Evolutionary conservation across 805 yeast species (phyloP), one percentile per base, ranked within the genome.

Genomic region (Candida patagonica): DNA sequence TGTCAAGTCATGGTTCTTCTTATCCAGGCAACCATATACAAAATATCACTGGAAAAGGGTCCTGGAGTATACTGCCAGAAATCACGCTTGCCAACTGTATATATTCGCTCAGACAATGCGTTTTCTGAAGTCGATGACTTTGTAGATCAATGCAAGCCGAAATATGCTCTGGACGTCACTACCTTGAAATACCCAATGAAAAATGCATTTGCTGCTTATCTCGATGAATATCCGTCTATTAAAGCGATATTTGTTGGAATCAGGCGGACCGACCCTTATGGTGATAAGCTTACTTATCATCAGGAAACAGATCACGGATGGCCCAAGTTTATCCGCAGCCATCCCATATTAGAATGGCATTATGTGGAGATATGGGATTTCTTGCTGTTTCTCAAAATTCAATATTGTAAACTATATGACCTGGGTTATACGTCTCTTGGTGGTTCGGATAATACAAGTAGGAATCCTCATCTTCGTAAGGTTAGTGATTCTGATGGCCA

Each of bases 371-470:
- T 92, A 2, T 92, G 98, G 98, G 57, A 50, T 31, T 88, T 89
- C 54, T 60, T 89, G 37, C 60, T 76, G 16, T 71, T 63, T 17
- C 63, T 75, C 16, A 55, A 68, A n/a, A 68, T 80, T 30, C 69
- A 70, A 2, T 87, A 89, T 56, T 89, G 97, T 56, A 51, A 55
- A 2, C 62, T 92, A 41, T 92, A 92, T 53, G 94, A 82, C 49
- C 41, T 50, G 26, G 98, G 98, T 0, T 92, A 80, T 54, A 88
- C 98, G 1, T 84, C 95, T 1, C 60, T 92, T 15, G 98, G 98
- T 2, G 92, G 95, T 0, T 63, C 76, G 1, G 62, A 71, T 41
- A 72, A 76, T 31, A 89, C 98, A 0, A 51, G 70, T 2, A 76
- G 73, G 25, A 92, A 92, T 56, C 95, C 94, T 9, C 67, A 63